Base-by-base conservation (phyloP, 1,284 basidiomycete species). In the Stygiomarasmius scandens region DNA sequence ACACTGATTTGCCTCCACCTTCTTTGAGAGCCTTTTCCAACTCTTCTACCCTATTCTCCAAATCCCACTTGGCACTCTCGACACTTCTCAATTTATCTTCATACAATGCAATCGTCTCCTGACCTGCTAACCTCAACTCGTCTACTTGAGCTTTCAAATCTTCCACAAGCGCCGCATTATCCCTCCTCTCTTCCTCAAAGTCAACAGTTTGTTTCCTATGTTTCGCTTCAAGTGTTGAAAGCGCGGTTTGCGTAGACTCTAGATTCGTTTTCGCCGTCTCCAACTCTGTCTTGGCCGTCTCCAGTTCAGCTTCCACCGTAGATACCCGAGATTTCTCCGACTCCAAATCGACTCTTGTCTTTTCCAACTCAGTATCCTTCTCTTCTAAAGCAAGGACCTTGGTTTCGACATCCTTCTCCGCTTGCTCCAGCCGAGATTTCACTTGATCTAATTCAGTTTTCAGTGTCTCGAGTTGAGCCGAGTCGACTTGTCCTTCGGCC, bases 51-150 rank as follows among this genome's bases (percentile, higher is more conserved):
- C 80, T 78, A 55, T 87, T 84, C 68, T 95, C 91, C 59, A 92
- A 78, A 41, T 41, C 38, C 38, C 38, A 41, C n/a, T 41, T 41
- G 16, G 38, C 38, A 16, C n/a, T 12, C 38, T 41, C 38, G 5
- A 41, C 38, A 41, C 38, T n/a, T 41, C 38, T 12, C n/a, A 96
- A 77, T 34, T 89, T 86, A 66, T 95, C 93, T 75, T 98, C 95
- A 67, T 97, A 97, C 34, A 96, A 77, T 34, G 91, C 92, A 63
- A 95, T 95, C 1, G 92, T 95, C 83, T 95, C 92, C 76, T 93
- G 90, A 22, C 95, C 94, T 22, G 93, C 93, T 59, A 82, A 79
- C 51, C 92, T 81, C 43, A 96, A 80, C 67, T 93, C 90, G 55
- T 94, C 89, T 1, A 96, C 85, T 64, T 93, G 90, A 4, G 38